A percentile compares a stretch with the other conserved stretches of the same genome.
Conservation (phyloP, 108 stramenopile species). For the Phaeodactylum tricornutum region DNA sequence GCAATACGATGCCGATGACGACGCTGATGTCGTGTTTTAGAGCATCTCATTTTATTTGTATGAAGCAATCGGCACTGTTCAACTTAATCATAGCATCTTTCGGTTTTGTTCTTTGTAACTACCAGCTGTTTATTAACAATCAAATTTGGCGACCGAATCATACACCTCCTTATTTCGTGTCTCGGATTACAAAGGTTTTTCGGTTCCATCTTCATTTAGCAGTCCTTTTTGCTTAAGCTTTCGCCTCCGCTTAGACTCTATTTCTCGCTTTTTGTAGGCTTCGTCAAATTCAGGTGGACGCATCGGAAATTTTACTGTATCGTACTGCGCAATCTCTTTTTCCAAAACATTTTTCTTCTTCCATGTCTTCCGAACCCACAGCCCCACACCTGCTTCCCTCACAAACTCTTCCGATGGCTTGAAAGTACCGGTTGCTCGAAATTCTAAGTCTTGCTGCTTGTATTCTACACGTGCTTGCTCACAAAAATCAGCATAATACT, state of each 20-base stretch:
- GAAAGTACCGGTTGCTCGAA: slow-evolving; percentile 66
- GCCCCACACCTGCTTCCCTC: slow-evolving; percentile 32
- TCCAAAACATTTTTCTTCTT: slow-evolving; percentile 58
- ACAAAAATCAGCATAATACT: slow-evolving; percentile 58
- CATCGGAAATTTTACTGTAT: slow-evolving; percentile 47
- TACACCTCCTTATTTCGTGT: too few species aligned
- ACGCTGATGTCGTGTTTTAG: slow-evolving; percentile 87
- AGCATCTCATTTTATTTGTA: too few species aligned
- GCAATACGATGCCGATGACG: slow-evolving; percentile 66
- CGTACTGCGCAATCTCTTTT: slow-evolving; percentile 56
- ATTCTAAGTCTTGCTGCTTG: slow-evolving; percentile 42
- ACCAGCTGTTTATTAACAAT: too few species aligned
- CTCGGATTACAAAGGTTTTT: too few species aligned
- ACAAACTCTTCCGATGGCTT: slow-evolving; percentile 22
- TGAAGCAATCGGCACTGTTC: too few species aligned
- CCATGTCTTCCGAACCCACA: slow-evolving; percentile 46
- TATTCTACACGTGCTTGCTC: slow-evolving; percentile 53
- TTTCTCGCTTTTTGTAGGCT: slow-evolving; percentile 28
- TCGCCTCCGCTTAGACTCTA: slow-evolving; percentile 8
- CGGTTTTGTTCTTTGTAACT: too few species aligned
- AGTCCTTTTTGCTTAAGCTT: slow-evolving; percentile 18
- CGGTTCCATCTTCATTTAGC: slow-evolving; percentile 20
- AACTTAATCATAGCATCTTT: too few species aligned
- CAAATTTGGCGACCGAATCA: too few species aligned
- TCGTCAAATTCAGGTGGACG: slow-evolving; percentile 54